A percentile compares a stretch with the other conserved stretches of the same genome.
phyloP scores from a whole-genome alignment of 495 filamentous ascomycete genomes.

The Aspergillus hancockii region DNA sequence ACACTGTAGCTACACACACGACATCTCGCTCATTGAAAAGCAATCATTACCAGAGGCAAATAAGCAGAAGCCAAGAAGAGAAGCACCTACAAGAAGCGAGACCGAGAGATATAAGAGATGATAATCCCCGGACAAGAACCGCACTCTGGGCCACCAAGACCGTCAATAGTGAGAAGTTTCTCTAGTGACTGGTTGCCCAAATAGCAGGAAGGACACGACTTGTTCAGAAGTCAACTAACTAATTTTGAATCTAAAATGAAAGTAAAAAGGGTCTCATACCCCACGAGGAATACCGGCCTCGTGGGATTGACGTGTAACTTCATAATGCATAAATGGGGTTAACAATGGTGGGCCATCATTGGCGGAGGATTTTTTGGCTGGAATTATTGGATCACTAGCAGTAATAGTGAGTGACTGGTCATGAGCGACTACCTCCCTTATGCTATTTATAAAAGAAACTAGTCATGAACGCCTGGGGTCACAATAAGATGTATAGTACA shows the following conservation, averaged over 20 bases:
- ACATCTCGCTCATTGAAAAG: too few relatives aligned
- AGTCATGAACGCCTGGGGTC: conserved; percentile 4
- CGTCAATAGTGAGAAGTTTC: not conserved
- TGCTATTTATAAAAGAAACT: conserved; percentile 4
- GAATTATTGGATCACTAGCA: conserved; percentile 23
- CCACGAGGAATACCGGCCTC: not conserved
- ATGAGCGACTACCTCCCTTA: not conserved
- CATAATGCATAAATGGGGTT: not conserved
- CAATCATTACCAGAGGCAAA: too few relatives aligned
- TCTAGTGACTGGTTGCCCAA: not conserved
- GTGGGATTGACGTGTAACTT: conserved; percentile 6
- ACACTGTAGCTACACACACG: too few relatives aligned
- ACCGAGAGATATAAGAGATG: too few relatives aligned
- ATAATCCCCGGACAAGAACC: too few relatives aligned
- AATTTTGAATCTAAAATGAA: not conserved
- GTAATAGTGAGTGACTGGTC: conserved; percentile 1
- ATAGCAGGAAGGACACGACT: not conserved
- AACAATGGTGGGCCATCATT: conserved; percentile 10
- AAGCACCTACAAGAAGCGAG: too few relatives aligned
- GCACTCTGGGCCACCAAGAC: too few relatives aligned
- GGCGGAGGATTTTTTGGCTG: conserved; percentile 17
- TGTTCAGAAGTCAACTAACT: not conserved
- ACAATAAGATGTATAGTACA: not conserved
- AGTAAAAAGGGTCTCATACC: not conserved
- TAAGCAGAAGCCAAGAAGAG: too few relatives aligned